These are phyloP conservation scores for Penicillium argentinense DNA, from an alignment of 495 filamentous ascomycete genomes.

Conservation along the genomic window DNA sequence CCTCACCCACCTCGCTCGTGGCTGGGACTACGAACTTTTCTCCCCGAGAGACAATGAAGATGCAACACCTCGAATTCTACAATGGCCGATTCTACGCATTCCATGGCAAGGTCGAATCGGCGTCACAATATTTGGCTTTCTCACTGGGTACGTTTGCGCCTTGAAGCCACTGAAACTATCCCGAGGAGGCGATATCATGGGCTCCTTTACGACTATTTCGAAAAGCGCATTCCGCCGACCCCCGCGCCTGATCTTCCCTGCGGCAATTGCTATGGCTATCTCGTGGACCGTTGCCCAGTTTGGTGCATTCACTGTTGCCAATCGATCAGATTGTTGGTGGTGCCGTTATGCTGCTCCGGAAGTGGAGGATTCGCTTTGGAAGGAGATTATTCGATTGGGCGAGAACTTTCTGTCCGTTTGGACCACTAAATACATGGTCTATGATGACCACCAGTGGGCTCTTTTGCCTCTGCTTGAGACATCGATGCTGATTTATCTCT, in stretches of 20 bases:
- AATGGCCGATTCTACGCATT: conserved; percentile 62
- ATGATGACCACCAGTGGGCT: conserved; percentile 70
- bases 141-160: conserved; percentile 69
- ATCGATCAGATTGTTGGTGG: conserved; percentile 60
- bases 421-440: conserved; percentile 59
- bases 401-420: conserved; percentile 57
- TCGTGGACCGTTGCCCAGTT: conserved; percentile 64
- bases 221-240: conserved; percentile 66
- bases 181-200: conserved; percentile 54
- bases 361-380: conserved; percentile 35
- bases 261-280: conserved; percentile 56
- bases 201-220: conserved; percentile 53
- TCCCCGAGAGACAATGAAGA: conserved; percentile 50
- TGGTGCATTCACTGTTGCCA: conserved; percentile 57
- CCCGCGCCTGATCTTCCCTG: conserved; percentile 62
- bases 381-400: conserved; percentile 44
- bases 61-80: conserved; percentile 51
- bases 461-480: conserved; percentile 59
- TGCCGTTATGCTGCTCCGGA: conserved; percentile 56
- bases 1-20: conserved; percentile 63
- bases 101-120: conserved; percentile 65
- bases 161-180: conserved; percentile 63
- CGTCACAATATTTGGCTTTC: conserved; percentile 65
- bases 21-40: conserved; percentile 61
- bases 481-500: conserved; percentile 61